phyloP scores from a whole-genome alignment of 2,329 filamentous ascomycete species.

The Helotiales sp. region DNA sequence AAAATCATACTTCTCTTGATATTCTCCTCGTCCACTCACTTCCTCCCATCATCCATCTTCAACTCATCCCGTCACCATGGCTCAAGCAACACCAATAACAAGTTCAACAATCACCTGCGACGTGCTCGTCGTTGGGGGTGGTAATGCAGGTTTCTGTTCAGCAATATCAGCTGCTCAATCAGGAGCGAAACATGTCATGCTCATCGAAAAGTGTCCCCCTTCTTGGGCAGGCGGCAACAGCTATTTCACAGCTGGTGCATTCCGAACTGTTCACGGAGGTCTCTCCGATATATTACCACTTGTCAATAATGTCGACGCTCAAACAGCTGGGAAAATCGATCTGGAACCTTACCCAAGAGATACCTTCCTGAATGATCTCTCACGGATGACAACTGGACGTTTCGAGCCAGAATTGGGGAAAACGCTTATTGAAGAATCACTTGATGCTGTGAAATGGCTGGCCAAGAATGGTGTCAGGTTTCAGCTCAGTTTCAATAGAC shows the following conservation, averaged over 20 bases:
- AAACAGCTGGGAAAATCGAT: constrained; percentile 52
- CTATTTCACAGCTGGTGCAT: constrained; percentile 27
- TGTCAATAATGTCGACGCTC: constrained; percentile 56
- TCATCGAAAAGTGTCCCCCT: constrained; percentile 26
- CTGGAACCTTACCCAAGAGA: constrained; percentile 54
- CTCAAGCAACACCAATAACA: not conserved
- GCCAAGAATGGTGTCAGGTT: constrained; percentile 54
- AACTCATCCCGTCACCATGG: not conserved
- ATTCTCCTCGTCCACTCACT: not conserved
- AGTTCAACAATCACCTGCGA: constrained; percentile 31
- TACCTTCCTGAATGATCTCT: constrained; percentile 57
- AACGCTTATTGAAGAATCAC: constrained; percentile 52
- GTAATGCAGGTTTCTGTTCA: constrained; percentile 59
- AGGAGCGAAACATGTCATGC: constrained; percentile 11
- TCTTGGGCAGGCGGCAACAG: constrained; percentile 26
- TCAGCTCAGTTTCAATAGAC: constrained; percentile 62
- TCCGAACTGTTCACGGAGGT: constrained; percentile 54
- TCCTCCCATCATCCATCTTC: too few relatives aligned
- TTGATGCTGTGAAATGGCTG: constrained; percentile 55
- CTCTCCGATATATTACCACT: constrained; percentile 58
- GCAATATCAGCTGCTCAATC: constrained; percentile 21
- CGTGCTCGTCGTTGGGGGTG: constrained; percentile 58
- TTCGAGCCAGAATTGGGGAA: constrained; percentile 50
- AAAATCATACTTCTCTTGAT: not conserved
- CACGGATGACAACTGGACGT: constrained; percentile 54